These are phyloP conservation scores for Colletotrichum graminicola DNA, from an alignment of 2,329 filamentous ascomycete species.

Conservation along the genomic window DNA sequence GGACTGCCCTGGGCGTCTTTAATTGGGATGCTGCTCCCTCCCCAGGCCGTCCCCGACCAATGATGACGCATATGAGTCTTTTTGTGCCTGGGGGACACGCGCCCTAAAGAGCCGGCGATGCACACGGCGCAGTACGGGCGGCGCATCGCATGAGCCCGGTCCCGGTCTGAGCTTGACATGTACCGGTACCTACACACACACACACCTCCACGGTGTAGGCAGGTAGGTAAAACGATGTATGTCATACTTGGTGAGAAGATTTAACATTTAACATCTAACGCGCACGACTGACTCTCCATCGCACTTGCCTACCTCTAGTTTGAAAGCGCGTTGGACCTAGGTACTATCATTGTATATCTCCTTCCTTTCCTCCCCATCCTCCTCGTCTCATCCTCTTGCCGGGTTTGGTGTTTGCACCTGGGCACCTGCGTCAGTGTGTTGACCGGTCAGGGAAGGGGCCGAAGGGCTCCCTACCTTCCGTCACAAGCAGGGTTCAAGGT, in stretches of 20 bases:
- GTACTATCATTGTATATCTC: no score
- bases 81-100: conserved; percentile 30
- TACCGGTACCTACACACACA: no score
- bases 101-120: conserved; percentile 13
- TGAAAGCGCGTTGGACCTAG: no score
- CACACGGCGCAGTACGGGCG: conserved; percentile 23
- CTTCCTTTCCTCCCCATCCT: not conserved
- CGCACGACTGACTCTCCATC: not conserved
- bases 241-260: no score
- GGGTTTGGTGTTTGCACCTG: not conserved
- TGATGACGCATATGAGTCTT: conserved; percentile 23
- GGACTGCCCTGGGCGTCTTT: conserved; percentile 4
- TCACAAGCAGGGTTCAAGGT: conserved; percentile 26
- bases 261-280: no score
- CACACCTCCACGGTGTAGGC: no score
- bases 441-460: conserved; percentile 11
- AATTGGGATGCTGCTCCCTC: not conserved
- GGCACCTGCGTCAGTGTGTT: conserved; percentile 17
- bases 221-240: no score
- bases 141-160: conserved; percentile 13
- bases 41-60: conserved; percentile 7
- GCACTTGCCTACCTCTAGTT: not conserved
- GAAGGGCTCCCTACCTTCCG: conserved; percentile 4
- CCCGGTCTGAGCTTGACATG: conserved; percentile 5
- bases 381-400: not conserved